Percentiles rank a stretch among this genome's conserved stretches.
phyloP scores from a whole-genome alignment of 2,329 filamentous ascomycete species.

The Alternaria sp. region DNA sequence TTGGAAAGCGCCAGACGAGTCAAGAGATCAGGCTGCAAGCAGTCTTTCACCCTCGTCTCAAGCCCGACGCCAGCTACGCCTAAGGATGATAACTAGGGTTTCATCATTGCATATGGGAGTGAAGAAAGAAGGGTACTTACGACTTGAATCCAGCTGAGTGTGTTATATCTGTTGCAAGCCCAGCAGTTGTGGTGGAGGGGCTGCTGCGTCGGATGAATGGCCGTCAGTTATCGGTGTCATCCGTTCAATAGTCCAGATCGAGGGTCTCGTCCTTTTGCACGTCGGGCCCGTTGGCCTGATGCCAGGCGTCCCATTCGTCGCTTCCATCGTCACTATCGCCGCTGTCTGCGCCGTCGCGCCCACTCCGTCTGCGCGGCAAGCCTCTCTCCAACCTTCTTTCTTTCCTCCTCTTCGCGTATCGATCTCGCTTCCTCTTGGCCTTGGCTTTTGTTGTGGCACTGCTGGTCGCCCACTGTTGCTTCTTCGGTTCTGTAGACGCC shows the following conservation, averaged over 20 bases:
- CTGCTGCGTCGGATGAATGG: not conserved
- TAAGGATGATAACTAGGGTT: slow-evolving; percentile 93
- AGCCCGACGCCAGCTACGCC: slow-evolving; percentile 63
- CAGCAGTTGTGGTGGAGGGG: too few species aligned
- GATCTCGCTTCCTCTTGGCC: slow-evolving; percentile 31
- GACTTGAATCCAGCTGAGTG: not conserved
- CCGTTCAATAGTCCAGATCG: slow-evolving; percentile 57
- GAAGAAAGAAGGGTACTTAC: slow-evolving; percentile 12
- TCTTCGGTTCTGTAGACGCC: slow-evolving; percentile 23
- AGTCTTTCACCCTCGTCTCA: slow-evolving; percentile 30
- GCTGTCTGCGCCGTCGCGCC: slow-evolving; percentile 12
- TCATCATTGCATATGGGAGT: slow-evolving; percentile 70
- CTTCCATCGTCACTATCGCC: slow-evolving; percentile 40
- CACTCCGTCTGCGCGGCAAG: slow-evolving; percentile 11
- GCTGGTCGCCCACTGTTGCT: slow-evolving; percentile 36
- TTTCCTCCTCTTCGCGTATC: slow-evolving; percentile 35
- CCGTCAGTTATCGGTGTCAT: not conserved
- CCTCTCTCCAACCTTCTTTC: slow-evolving; percentile 22
- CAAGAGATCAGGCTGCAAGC: slow-evolving; percentile 26
- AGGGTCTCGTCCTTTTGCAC: slow-evolving; percentile 46
- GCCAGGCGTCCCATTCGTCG: slow-evolving; percentile 53
- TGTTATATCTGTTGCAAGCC: not conserved
- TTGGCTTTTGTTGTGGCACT: slow-evolving; percentile 33
- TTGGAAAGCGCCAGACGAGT: slow-evolving; percentile 31
- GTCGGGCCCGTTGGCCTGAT: slow-evolving; percentile 54